Base-by-base conservation (phyloP, 1,139 yeast genomes). In the Lodderomyces theae region DNA sequence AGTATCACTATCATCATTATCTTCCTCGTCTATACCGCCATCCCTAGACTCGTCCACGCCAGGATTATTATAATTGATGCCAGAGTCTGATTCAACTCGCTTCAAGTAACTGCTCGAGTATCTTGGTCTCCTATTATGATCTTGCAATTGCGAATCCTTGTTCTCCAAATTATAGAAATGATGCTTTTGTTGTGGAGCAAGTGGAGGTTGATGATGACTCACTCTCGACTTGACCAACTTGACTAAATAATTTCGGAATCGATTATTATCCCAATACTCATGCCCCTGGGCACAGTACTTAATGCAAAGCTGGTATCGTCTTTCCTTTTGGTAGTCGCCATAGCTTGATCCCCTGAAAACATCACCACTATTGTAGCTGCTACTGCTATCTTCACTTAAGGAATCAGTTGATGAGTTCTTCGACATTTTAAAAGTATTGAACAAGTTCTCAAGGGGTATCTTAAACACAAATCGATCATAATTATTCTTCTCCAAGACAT, bases 221-320 rank as follows among this genome's bases (percentile, higher is more conserved):
- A 49, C 22, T 19, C 28, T 21, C 5, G 51, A 43, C 44, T 65
- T 66, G 13, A 54, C 63, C 42, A 84, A 66, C 39, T 64, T 63
- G 21, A 86, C 68, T 38, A 68, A 69, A 60, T 84, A 87, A 60
- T 87, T 87, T 40, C 63, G 59, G 37, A 56, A 57, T 30, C 62
- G 49, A 60, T 88, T 87, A 63, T 86, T 87, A 60, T 87, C 96
- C 95, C 96, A 88, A 55, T 56, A 77, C 51, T 82, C 90, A 23
- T 60, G 57, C 19, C 70, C 69, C 23, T 66, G 64, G 21, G 78
- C 60, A 35, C 55, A 57, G 56, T 80, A 87, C 42, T 79, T 73
- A 31, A 86, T 72, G 54, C 95, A 86, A 51, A 86, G 66, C 39
- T 66, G 58, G 46, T 63, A 66, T 16, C 46, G 47, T 34, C 58